Evolutionary conservation across 2,329 filamentous ascomycete species (phyloP).

Genomic region (Bipolaris zeicola): DNA sequence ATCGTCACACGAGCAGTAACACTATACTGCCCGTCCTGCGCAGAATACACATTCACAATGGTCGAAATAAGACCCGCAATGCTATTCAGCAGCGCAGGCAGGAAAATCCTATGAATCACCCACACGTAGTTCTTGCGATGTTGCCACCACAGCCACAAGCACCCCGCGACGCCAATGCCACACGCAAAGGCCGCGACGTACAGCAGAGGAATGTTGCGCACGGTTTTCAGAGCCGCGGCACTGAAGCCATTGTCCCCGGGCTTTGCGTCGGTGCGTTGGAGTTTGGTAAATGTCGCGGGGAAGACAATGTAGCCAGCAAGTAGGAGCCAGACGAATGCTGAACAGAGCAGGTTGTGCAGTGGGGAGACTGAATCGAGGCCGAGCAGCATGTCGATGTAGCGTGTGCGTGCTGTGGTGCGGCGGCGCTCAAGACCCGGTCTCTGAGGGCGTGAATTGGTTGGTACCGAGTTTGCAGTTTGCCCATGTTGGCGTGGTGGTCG

Average conservation of each 20-base stretch:
- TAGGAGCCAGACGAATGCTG: slow-evolving; percentile 56
- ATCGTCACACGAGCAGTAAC: slow-evolving; percentile 52
- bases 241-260: slow-evolving; percentile 17
- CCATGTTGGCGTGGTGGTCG: not conserved
- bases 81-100: slow-evolving; percentile 53
- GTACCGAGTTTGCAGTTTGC: not conserved
- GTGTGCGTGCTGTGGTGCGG: slow-evolving; percentile 35
- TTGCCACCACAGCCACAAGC: slow-evolving; percentile 52
- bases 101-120: slow-evolving; percentile 59
- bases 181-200: slow-evolving; percentile 54
- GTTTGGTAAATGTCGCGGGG: slow-evolving; percentile 58
- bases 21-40: slow-evolving; percentile 49
- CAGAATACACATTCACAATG: slow-evolving; percentile 57
- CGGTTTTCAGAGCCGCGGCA: slow-evolving; percentile 40
- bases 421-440: slow-evolving; percentile 29
- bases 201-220: slow-evolving; percentile 50
- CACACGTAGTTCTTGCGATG: slow-evolving; percentile 60
- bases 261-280: slow-evolving; percentile 42
- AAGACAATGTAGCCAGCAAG: slow-evolving; percentile 61
- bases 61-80: slow-evolving; percentile 58
- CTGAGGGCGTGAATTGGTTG: slow-evolving; percentile 1
- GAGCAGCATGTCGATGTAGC: slow-evolving; percentile 53
- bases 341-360: slow-evolving; percentile 56
- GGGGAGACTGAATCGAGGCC: slow-evolving; percentile 54
- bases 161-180: slow-evolving; percentile 49